Evolutionary conservation across 2,329 filamentous ascomycete genomes (phyloP), one percentile per base, ranked within the genome.

Genomic region (Dissoconium aciculare): DNA sequence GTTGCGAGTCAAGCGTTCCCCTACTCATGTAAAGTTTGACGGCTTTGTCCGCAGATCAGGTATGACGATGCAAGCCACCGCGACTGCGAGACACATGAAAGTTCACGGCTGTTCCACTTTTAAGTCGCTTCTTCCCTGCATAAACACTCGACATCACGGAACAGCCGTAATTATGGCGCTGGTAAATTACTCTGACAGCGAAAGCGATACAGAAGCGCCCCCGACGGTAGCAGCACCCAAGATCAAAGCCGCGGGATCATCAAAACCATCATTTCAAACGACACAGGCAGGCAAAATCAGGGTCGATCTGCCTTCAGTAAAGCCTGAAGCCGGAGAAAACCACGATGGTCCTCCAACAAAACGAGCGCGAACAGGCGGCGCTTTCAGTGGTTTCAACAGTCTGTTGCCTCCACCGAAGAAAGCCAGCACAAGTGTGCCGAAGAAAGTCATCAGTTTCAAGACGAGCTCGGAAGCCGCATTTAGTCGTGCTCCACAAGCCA

Each of bases 401-500:
- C 73, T 93, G 43, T 66, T 95, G 12, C 87, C 87, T 3, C 66
- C 85, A 15, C 85, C 87, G 3, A 95, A 93, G 50, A 63, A 65
- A 36, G 44, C 49, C 3, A 49, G 40, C 34, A 47, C 45, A 26
- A 48, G 13, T 47, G 46, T 19, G 44, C 62, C 48, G 51, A 67
- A 44, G 55, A 65, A 67, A 17, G 69, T 74, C 2, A 63, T 91
- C 30, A 80, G 70, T 46, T 53, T 94, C 36, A 89, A 81, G 62
- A 94, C 85, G 5, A 83, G 82, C 13, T 73, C 80, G 5, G 72
- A 79, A 34, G 80, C 83, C 13, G 84, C 78, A 0, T 94, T 94
- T 51, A 77, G 69, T 51, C 67, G 85, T 34, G 68, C 70, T 16
- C 56, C 64, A 17, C 66, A 69, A 44, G 64, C 44, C 5, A 31